phyloP scores from a whole-genome alignment of 2,329 filamentous ascomycete genomes.

The Trichoderma afroharzianum region DNA sequence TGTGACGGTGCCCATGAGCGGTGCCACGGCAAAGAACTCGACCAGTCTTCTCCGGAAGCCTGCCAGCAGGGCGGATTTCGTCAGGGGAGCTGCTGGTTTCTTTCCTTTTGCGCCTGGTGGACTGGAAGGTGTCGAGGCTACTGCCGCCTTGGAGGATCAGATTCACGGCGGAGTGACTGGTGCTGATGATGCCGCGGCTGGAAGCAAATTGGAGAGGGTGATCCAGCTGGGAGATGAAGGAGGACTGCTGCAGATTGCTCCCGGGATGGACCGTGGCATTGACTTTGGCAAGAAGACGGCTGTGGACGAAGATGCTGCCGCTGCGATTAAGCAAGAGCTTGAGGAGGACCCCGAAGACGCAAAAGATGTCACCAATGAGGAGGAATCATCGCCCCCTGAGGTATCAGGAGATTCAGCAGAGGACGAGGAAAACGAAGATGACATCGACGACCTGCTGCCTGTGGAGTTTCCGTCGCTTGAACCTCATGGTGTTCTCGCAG shows the following conservation, averaged over 20 bases:
- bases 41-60: conserved; percentile 86
- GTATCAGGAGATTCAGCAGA: conserved; percentile 26
- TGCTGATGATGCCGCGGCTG: conserved; percentile 40
- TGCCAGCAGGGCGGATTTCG: conserved; percentile 82
- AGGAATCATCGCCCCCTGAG: conserved; percentile 22
- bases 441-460: conserved; percentile 82
- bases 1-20: conserved; percentile 85
- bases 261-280: conserved; percentile 76
- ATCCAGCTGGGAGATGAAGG: conserved; percentile 78
- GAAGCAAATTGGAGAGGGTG: conserved; percentile 70
- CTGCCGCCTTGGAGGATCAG: conserved; percentile 79
- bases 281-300: conserved; percentile 61
- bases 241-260: conserved; percentile 75
- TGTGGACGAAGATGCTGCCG: conserved; percentile 57
- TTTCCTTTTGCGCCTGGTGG: conserved; percentile 93
- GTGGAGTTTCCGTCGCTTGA: conserved; percentile 91
- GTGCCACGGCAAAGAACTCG: conserved; percentile 90
- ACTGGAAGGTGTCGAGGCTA: conserved; percentile 78
- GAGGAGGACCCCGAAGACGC: conserved; percentile 48
- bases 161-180: conserved; percentile 51
- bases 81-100: conserved; percentile 87
- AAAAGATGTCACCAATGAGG: conserved; percentile 27
- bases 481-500: conserved; percentile 71
- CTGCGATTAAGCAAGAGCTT: conserved; percentile 65
- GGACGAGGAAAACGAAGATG: conserved; percentile 50